These are phyloP conservation scores for Bryum argenteum DNA, from an alignment of 225 moss, liverwort and hornwort species.

Conservation along the genomic window DNA sequence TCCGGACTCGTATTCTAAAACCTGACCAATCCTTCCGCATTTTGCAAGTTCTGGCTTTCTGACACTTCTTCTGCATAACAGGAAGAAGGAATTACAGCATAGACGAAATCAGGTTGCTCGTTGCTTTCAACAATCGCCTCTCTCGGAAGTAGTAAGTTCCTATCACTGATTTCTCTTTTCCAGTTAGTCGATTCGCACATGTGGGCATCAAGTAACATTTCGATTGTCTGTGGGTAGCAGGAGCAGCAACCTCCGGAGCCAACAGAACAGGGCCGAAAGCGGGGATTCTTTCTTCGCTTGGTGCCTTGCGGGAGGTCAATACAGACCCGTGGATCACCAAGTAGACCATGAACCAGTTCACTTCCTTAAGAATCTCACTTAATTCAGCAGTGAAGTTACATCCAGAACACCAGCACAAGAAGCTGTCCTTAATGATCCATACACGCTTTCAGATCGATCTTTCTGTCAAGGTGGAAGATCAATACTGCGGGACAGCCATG, in stretches of 20 bases:
- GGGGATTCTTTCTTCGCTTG: constrained; percentile 49
- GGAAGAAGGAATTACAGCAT: constrained; percentile 59
- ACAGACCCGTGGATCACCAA: constrained; percentile 42
- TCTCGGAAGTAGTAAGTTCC: constrained; percentile 40
- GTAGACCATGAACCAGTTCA: constrained; percentile 31
- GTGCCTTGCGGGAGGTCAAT: constrained; percentile 55
- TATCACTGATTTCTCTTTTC: background rate
- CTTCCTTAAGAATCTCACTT: background rate
- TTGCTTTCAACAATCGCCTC: constrained; percentile 65
- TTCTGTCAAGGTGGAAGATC: background rate
- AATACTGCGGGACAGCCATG: background rate
- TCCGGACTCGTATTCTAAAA: constrained; percentile 21
- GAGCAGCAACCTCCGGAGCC: constrained; percentile 32
- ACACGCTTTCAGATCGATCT: background rate
- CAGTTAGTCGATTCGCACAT: background rate
- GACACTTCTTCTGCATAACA: constrained; percentile 27
- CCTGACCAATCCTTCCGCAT: no score
- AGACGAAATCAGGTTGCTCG: constrained; percentile 50
- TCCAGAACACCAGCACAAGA: background rate
- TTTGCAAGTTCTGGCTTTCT: constrained; percentile 9
- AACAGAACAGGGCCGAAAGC: constrained; percentile 30
- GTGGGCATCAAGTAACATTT: background rate
- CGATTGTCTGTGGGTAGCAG: background rate
- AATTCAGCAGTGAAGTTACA: background rate
- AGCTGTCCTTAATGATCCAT: constrained; percentile 8